These are phyloP conservation scores for Pyrenophora teres DNA, from an alignment of 2,329 filamentous ascomycete genomes.

Conservation along the genomic window DNA sequence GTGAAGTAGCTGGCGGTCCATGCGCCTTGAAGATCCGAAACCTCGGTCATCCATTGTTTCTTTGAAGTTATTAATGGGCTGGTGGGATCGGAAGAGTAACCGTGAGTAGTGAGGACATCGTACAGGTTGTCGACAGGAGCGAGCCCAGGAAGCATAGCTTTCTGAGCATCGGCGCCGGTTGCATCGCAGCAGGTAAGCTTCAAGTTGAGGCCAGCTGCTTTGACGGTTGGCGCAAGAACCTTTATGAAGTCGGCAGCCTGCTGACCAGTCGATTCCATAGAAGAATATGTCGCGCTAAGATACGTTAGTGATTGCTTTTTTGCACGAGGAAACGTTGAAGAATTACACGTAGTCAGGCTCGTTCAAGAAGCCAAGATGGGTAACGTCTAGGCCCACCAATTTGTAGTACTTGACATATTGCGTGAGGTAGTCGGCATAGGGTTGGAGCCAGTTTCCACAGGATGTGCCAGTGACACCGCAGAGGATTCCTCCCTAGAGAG, in stretches of 20 bases:
- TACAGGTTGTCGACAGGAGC: neutral
- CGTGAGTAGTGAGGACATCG: neutral
- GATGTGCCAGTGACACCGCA: neutral
- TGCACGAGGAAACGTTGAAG: neutral
- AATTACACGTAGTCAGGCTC: neutral
- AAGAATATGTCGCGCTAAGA: neutral
- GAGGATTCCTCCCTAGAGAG: neutral
- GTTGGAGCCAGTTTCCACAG: neutral
- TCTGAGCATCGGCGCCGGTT: neutral
- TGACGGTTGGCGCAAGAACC: neutral
- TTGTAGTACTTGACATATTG: neutral
- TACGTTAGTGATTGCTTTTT: neutral
- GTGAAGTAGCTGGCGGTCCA: neutral
- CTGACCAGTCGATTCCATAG: neutral
- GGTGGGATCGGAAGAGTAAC: neutral
- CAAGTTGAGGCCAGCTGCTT: neutral
- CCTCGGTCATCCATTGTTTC: neutral
- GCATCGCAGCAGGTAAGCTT: neutral
- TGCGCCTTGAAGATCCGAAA: neutral
- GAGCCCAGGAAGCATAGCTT: neutral
- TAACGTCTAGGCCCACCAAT: neutral
- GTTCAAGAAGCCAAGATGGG: neutral
- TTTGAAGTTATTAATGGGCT: neutral
- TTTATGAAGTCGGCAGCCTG: neutral
- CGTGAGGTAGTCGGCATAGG: neutral